A percentile compares a stretch with the other conserved stretches of the same genome.
Evolutionary conservation across 2,329 filamentous ascomycete genomes (phyloP).

Genomic region (Trichoderma sp.): DNA sequence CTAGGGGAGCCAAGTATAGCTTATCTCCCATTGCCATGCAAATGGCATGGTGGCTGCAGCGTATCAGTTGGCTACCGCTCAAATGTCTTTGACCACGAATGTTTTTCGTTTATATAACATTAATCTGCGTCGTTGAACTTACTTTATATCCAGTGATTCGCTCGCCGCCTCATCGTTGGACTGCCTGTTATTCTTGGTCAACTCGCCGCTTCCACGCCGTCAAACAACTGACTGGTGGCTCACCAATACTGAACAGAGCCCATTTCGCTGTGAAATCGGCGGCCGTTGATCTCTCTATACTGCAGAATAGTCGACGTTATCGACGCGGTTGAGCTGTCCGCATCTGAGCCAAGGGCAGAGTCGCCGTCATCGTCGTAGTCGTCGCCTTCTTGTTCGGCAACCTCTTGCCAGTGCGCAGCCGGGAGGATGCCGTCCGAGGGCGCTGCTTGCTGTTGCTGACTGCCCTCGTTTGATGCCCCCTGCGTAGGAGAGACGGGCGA

Average conservation of each 20-base stretch:
- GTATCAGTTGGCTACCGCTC: background rate
- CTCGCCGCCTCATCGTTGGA: conserved; percentile 32
- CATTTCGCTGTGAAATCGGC: conserved; percentile 34
- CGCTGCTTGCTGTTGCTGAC: background rate
- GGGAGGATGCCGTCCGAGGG: conserved; percentile 19
- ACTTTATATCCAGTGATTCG: conserved; percentile 27
- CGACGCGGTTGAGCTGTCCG: conserved; percentile 36
- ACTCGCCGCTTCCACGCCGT: background rate
- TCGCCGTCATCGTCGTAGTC: conserved; percentile 31
- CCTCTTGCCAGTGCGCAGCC: conserved; percentile 23
- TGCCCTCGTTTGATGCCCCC: conserved; percentile 1
- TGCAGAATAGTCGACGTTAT: conserved; percentile 38
- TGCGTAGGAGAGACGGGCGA: background rate
- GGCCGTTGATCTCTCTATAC: conserved; percentile 38
- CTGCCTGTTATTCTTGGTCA: conserved; percentile 19
- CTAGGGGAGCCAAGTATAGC: conserved; percentile 31
- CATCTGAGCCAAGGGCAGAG: conserved; percentile 31
- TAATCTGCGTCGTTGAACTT: background rate
- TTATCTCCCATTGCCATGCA: conserved; percentile 35
- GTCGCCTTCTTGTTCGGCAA: conserved; percentile 12
- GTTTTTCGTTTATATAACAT: background rate
- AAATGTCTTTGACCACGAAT: background rate
- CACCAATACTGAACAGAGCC: conserved; percentile 20
- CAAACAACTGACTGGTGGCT: background rate
- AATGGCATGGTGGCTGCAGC: conserved; percentile 27